phyloP scores from a whole-genome alignment of 1,284 basidiomycete genomes.

The Clitocybe nebularis region DNA sequence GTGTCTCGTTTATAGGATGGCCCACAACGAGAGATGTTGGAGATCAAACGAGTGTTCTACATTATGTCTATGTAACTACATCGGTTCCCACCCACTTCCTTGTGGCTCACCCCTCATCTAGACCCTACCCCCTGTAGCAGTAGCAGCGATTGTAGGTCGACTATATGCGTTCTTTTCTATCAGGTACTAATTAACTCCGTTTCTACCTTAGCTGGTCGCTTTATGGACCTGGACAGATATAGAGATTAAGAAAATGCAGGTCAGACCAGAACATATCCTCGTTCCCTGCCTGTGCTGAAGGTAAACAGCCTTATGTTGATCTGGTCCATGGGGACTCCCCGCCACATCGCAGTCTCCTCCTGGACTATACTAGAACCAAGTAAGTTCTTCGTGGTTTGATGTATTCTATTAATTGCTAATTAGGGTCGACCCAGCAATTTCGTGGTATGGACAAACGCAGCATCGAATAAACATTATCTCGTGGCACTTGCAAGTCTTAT shows the following conservation, averaged over 20 bases:
- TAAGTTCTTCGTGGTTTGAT: conserved; percentile 24
- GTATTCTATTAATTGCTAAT: neutral
- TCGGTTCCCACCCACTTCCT: neutral
- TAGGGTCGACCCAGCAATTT: conserved; percentile 32
- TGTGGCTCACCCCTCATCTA: conserved; percentile 17
- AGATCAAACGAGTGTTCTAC: conserved; percentile 31
- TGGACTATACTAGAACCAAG: conserved; percentile 53
- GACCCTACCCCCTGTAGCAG: conserved; percentile 48
- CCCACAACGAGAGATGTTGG: conserved; percentile 27
- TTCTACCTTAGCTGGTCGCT: conserved; percentile 33
- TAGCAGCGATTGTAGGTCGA: conserved; percentile 29
- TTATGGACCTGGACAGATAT: conserved; percentile 54
- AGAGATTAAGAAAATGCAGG: conserved; percentile 53
- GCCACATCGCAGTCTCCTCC: conserved; percentile 41
- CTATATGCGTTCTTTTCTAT: conserved; percentile 1
- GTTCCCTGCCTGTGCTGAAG: neutral
- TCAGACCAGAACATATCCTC: conserved; percentile 14
- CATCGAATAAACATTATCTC: conserved; percentile 43
- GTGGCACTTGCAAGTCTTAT: conserved; percentile 44
- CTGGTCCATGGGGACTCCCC: conserved; percentile 49
- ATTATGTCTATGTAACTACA: conserved; percentile 45
- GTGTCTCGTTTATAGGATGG: conserved; percentile 35
- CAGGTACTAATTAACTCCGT: conserved; percentile 1
- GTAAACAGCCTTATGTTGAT: conserved; percentile 47
- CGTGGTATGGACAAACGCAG: conserved; percentile 39